Base-by-base conservation (phyloP, 768 basidiomycete genomes). In the Russula lepida region DNA sequence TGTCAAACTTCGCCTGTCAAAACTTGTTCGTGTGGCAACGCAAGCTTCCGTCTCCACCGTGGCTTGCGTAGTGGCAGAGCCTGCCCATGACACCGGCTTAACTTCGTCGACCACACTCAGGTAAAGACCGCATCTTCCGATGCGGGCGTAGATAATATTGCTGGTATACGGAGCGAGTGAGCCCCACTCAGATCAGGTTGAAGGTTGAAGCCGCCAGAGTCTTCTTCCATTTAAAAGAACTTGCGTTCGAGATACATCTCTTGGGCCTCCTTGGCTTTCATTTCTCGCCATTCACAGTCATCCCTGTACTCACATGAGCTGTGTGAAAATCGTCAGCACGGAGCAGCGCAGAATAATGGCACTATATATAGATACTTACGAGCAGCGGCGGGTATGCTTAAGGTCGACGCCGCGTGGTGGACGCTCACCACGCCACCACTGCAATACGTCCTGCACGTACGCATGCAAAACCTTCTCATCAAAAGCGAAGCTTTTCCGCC, bases 361-460 rank as follows among this genome's bases (percentile, higher is more conserved):
- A 6, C 55, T 37, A n/a, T 21, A 12, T 25, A 13, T 13, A 62
- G 46, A 44, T 19, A 79, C 86, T 74, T 71, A 91, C 84, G 74
- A 74, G 78, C 92, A 92, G 53, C 91, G 78, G 58, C 77, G 67
- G 3, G 84, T 74, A 54, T 87, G 76, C 47, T 78, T 73, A 23
- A 85, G 32, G 2, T 78, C 76, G 0, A 94, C 93, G 1, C 93
- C 93, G n/a, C 72, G 71, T 0, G 92, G 83, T 32, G 77, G 74
- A 43, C 92, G 78, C 55, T 76, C 66, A 1, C 91, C 89, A 59
- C 78, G 73, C 93, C 93, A 95, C 83, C 88, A 94, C 53, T 77
- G 70, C 2, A 92, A 71, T 0, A 86, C 75, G 55, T 77, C 77
- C 1, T 68, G 65, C 25, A 94, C 72, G 64, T 87, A 78, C 1